These are phyloP conservation scores for Scenedesmus sp. DNA, from an alignment of 163 green algal genomes.

Conservation along the genomic window DNA sequence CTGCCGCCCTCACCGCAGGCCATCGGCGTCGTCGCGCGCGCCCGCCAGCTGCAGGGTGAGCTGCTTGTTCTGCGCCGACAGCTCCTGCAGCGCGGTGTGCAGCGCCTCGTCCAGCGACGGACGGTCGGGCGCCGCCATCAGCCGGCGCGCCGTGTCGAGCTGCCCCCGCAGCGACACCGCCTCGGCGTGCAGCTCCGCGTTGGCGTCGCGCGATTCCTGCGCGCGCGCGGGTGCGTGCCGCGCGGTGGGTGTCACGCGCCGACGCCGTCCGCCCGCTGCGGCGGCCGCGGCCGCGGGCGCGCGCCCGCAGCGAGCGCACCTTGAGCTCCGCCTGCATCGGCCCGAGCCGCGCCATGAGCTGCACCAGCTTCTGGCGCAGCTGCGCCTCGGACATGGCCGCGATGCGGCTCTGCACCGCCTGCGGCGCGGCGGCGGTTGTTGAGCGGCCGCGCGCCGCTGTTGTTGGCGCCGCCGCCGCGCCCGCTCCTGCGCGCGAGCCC, in stretches of 20 bases:
- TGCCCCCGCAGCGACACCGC: not conserved
- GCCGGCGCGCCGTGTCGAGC: not conserved
- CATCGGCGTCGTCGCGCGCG: not conserved
- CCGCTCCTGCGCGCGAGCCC: no score
- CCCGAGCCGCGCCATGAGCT: not conserved
- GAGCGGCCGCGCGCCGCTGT: no score
- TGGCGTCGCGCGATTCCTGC: conserved; percentile 11
- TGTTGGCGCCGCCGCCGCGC: no score
- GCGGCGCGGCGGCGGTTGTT: no score
- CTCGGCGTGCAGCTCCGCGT: conserved; percentile 22
- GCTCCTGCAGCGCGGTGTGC: conserved; percentile 11
- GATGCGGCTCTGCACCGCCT: not conserved
- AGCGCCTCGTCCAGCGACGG: conserved; percentile 16
- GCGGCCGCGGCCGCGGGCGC: not conserved
- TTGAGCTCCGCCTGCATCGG: conserved; percentile 17
- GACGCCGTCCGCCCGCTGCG: not conserved
- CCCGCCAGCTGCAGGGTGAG: conserved; percentile 26
- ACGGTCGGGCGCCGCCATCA: conserved; percentile 28
- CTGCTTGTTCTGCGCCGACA: conserved; percentile 12
- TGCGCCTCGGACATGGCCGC: conserved; percentile 36
- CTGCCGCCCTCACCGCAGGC: conserved; percentile 1
- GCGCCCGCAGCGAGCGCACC: no score
- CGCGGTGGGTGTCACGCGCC: not conserved
- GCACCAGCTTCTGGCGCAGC: conserved; percentile 25
- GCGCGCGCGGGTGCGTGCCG: not conserved